Percentiles rank a stretch among this genome's conserved stretches.
Conservation (phyloP, 2,329 filamentous ascomycete genomes). For the Colletotrichum salicis region DNA sequence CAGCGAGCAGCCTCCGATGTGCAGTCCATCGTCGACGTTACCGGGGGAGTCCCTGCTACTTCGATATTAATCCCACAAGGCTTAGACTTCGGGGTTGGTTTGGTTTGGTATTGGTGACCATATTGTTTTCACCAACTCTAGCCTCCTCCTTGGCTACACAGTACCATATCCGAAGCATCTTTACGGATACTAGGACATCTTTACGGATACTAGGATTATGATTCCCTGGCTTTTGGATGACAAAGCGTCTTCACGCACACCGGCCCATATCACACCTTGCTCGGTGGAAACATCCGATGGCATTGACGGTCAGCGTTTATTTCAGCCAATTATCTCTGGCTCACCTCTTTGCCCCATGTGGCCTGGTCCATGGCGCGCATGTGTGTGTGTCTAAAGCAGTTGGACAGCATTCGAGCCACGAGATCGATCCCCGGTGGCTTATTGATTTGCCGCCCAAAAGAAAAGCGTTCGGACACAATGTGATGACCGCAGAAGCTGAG, state of each 20-base stretch:
- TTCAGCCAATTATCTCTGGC: slow-evolving; percentile 9
- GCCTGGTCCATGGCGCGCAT: slow-evolving; percentile 10
- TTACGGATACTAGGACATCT: neutral
- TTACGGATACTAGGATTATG: neutral
- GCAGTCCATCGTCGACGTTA: neutral
- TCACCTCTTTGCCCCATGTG: neutral
- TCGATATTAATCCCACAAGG: slow-evolving; percentile 22
- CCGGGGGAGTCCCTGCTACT: slow-evolving; percentile 19
- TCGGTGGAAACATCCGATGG: neutral
- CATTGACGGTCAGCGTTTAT: slow-evolving; percentile 13
- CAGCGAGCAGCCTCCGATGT: neutral
- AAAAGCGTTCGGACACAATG: neutral
- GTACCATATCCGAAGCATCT: slow-evolving; percentile 11
- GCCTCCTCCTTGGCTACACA: neutral
- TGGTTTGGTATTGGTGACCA: slow-evolving; percentile 2
- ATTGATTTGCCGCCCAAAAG: neutral
- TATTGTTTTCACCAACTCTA: neutral
- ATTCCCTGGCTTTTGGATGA: neutral
- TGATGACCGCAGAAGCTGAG: neutral
- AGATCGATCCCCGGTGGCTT: neutral
- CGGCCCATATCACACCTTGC: neutral
- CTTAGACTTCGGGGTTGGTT: slow-evolving; percentile 23
- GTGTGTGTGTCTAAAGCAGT: neutral
- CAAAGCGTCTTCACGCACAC: neutral
- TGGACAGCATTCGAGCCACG: neutral